Base-by-base conservation (phyloP, 768 basidiomycete species). In the Trametes gibbosa region DNA sequence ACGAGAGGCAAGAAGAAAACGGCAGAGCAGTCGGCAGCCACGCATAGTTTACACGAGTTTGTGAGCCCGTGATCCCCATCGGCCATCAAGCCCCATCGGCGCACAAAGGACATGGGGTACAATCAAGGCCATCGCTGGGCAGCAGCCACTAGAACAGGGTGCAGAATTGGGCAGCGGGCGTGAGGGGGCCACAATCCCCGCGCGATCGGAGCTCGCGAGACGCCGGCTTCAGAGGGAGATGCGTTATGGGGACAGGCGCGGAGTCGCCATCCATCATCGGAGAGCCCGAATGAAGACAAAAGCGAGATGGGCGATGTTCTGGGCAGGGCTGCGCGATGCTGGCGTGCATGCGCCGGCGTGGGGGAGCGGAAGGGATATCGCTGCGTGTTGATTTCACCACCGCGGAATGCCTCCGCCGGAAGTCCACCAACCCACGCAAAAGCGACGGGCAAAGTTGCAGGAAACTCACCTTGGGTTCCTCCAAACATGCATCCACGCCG, bases 401-500 rank as follows among this genome's bases (percentile, higher is more conserved):
- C n/a, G n/a, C n/a, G 40, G 40, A 41, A 19, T 5, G 7, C 13
- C 40, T 5, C 13, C 40, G 40, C 16, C 14, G 12, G n/a, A n/a
- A n/a, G n/a, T n/a, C n/a, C n/a, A n/a, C 40, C 40, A 41, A 48
- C 6, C 14, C 24, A 16, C 23, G 16, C 21, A 34, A 6, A 21
- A 34, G 19, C 17, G 5, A n/a, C 25, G 8, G 14, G 27, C 19
- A 41, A 40, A 6, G 21, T 3, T n/a, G 27, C 16, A 19, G 53
- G n/a, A n/a, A 21, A 40, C 53, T 53, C 58, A 90, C 91, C 84
- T 98, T 98, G n/a, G 95, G 95, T 65, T 97, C 95, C 72, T 98
- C 95, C 23, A 98, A 75, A 66, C 87, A 90, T 25, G 95, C 93
- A 71, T 97, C 95, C 0, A 86, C 81, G 12, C 95, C 95, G 0